Conservation (phyloP, 306 rosid genomes). For the Alnus glutinosa region DNA sequence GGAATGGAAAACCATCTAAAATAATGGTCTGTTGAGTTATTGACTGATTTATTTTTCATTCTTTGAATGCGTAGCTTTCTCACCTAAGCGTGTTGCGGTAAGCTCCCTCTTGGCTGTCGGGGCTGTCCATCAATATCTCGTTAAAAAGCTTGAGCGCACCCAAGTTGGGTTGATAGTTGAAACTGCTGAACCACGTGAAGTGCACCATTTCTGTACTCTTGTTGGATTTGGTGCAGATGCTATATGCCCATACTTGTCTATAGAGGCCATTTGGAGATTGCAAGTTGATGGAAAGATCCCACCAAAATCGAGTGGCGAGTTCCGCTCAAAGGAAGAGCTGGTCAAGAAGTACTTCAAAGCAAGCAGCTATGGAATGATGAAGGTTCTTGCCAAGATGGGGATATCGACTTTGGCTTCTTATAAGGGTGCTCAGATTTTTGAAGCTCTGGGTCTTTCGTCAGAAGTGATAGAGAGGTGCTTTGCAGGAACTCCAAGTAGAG, state of each 20-base stretch:
- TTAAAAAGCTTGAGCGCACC: slow-evolving; percentile 87
- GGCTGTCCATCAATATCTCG: slow-evolving; percentile 94
- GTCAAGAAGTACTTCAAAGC: slow-evolving; percentile 88
- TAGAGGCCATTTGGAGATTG: slow-evolving; percentile 90
- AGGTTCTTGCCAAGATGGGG: slow-evolving; percentile 99
- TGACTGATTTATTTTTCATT: background rate
- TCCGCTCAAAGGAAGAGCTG: slow-evolving; percentile 72
- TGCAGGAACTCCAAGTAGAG: slow-evolving; percentile 97
- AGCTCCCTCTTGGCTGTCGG: slow-evolving; percentile 98
- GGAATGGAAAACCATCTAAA: background rate
- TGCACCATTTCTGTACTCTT: slow-evolving; percentile 96
- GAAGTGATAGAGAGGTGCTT: slow-evolving; percentile 93
- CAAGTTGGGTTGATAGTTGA: slow-evolving; percentile 88
- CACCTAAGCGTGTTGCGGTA: slow-evolving; percentile 72
- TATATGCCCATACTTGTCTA: slow-evolving; percentile 87
- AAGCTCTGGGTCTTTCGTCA: slow-evolving; percentile 94
- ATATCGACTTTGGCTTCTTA: slow-evolving; percentile 98
- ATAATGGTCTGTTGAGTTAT: background rate
- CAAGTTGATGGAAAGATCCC: slow-evolving; percentile 98
- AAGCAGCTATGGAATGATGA: slow-evolving; percentile 96
- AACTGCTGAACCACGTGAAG: slow-evolving; percentile 99
- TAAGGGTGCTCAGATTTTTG: slow-evolving; percentile 98
- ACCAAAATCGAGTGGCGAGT: slow-evolving; percentile 64
- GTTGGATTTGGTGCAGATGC: slow-evolving; percentile 98
- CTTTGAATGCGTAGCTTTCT: slow-evolving; percentile 64